Base-by-base conservation (phyloP, 495 filamentous ascomycete species). In the Baudoinia panamericana region DNA sequence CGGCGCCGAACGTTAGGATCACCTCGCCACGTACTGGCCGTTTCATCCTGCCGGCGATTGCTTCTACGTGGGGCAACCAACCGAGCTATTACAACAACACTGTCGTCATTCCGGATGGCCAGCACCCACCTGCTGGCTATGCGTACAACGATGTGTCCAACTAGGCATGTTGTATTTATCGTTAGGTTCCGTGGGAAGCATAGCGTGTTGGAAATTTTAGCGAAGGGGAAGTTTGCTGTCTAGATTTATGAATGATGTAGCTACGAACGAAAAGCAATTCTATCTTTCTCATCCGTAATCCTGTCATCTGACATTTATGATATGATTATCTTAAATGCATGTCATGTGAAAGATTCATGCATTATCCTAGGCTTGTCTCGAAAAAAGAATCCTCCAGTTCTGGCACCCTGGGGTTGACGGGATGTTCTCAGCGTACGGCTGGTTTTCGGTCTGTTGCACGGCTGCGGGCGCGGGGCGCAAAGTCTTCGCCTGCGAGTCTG, bases 41-140 rank as follows among this genome's bases (percentile, higher is more conserved):
- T 16, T 44, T 33, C 4, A 53, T 60, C 0, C 15, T 51, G 27
- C 46, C 43, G 26, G 36, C 26, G 1, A 49, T 60, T 30, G 26
- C 38, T 35, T 13, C 44, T 3, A 46, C 38, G 3, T 60, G 55
- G 55, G 47, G 47, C 7, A 35, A 28, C 10, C 26, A 43, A 16
- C 43, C 36, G 13, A 46, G 41, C 1, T 47, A 47, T 21, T 60
- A 60, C 40, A 56, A 43, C 31, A 49, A 49, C 22, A 36, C 38
- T 20, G 45, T 59, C 4, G 57, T 52, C 25, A 48, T 54, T 44
- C 52, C 52, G n/a, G 56, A 59, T 43, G 56, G 56, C 11, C 33
- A 51, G 36, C 54, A 56, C 33, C 56, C 56, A 16, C 48, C 48
- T 26, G n/a, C 12, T 10, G 48, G 48, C 23, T 52, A 43, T 26